Evolutionary conservation across 345 rosid genomes (phyloP), one percentile per base, ranked within the genome.

Genomic region (Citrus maxima): DNA sequence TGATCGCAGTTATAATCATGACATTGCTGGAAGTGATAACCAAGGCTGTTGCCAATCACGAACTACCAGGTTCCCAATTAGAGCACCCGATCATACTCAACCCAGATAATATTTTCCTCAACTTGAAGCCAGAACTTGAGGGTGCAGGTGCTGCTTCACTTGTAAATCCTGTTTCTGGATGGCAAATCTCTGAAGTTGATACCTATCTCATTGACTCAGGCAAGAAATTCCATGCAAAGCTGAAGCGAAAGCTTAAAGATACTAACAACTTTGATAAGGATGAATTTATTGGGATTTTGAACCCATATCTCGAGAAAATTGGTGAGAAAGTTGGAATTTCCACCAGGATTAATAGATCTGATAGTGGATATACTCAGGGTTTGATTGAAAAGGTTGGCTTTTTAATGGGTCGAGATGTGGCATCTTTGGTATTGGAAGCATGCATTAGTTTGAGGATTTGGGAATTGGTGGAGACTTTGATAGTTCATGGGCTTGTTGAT

Each of bases 11-110:
- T 62, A 58, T 70, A 6, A 73, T 77, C 72, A 92, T 93, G 96
- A 88, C 89, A 32, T 83, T 92, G 85, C 89, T 93, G 74, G 95
- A 93, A 74, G 86, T 85, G 74, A 86, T 93, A 72, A 84, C 90
- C 4, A 89, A 89, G 77, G 90, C 94, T 2, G 70, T 83, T 10
- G 84, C 84, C 74, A 86, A 79, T 60, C 81, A 34, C 4, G 86
- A 86, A 34, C 73, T 69, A 21, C 49, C 54, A 46, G 77, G 70
- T 25, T 72, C 88, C 10, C 86, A 81, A 18, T 75, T 86, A 4
- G 94, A 89, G 34, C 87, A 85, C 75, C 97, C 95, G 0, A 82
- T 93, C 40, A 66, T 88, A 78, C 84, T 95, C 59, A 87, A 88
- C 85, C 63, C 93, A 58, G 89, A 89, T 58, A 84, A 79, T 10